A percentile compares a stretch with the other conserved stretches of the same genome.
Conservation (phyloP, 192 early-diverging fungal genomes). For the Helicostylum pulchrum region DNA sequence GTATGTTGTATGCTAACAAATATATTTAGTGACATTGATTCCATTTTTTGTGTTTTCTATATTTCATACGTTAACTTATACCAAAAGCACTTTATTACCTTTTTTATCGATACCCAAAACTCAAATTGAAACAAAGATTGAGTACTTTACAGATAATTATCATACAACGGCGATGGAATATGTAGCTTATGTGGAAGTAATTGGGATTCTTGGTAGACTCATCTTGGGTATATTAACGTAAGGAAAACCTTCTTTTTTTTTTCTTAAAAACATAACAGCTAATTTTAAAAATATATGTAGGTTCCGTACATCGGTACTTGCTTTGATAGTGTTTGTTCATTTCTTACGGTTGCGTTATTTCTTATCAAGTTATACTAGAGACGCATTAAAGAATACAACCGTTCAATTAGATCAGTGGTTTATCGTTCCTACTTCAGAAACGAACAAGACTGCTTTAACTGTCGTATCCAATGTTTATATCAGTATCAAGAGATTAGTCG, state of each 20-base stretch:
- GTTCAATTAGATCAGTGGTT: conserved; percentile 37
- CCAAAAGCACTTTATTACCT: conserved; percentile 59
- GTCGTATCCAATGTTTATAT: not conserved
- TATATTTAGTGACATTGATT: conserved; percentile 56
- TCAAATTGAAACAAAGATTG: conserved; percentile 38
- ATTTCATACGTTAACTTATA: conserved; percentile 68
- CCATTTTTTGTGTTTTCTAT: conserved; percentile 71
- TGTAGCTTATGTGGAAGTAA: conserved; percentile 67
- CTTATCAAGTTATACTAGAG: conserved; percentile 49
- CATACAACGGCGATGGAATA: conserved; percentile 57
- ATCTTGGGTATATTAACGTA: conserved; percentile 50
- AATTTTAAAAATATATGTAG: conserved; percentile 4
- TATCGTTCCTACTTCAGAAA: not conserved
- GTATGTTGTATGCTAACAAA: not conserved
- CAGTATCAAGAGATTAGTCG: not conserved
- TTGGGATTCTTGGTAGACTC: conserved; percentile 60
- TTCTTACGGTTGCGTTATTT: conserved; percentile 71
- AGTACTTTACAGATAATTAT: conserved; percentile 50
- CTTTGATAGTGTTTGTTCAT: conserved; percentile 56
- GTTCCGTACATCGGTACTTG: conserved; percentile 34
- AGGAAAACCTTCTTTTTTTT: not conserved
- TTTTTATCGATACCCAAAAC: conserved; percentile 45
- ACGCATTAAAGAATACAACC: conserved; percentile 34
- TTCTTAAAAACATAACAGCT: not conserved
- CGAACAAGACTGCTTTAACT: not conserved